Conservation (phyloP, 495 filamentous ascomycete genomes). For the Neurospora sp. region DNA sequence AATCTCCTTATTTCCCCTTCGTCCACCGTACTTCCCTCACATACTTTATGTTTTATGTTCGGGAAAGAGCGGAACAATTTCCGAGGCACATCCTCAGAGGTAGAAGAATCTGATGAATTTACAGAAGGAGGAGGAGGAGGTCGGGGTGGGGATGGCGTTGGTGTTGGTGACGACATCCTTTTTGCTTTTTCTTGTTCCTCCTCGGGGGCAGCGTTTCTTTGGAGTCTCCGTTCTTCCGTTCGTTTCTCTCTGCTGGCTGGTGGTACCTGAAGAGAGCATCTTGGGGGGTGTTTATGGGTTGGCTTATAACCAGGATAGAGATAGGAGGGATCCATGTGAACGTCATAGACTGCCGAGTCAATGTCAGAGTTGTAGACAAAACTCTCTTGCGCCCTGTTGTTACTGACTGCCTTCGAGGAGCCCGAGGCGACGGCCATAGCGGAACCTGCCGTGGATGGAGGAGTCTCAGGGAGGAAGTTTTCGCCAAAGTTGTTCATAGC, state of each 20-base stretch:
- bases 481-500: background rate
- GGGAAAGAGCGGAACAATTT: background rate
- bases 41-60: background rate
- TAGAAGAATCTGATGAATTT: background rate
- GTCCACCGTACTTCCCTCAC: background rate
- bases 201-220: background rate
- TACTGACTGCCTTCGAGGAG: background rate
- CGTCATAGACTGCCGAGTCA: background rate
- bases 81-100: background rate
- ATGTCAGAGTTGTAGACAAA: background rate
- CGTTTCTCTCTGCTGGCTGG: background rate
- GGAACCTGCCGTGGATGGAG: background rate
- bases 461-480: background rate
- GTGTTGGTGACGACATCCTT: background rate
- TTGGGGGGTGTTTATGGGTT: background rate
- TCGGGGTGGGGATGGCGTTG: background rate
- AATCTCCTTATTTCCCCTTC: background rate
- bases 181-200: background rate
- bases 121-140: background rate
- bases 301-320: background rate
- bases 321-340: background rate
- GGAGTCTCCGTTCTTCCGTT: background rate
- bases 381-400: background rate
- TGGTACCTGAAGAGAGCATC: background rate
- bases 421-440: background rate